Evolutionary conservation across 1,139 yeast genomes (phyloP), one percentile per base, ranked within the genome.

Genomic region (Pichia norvegensis): DNA sequence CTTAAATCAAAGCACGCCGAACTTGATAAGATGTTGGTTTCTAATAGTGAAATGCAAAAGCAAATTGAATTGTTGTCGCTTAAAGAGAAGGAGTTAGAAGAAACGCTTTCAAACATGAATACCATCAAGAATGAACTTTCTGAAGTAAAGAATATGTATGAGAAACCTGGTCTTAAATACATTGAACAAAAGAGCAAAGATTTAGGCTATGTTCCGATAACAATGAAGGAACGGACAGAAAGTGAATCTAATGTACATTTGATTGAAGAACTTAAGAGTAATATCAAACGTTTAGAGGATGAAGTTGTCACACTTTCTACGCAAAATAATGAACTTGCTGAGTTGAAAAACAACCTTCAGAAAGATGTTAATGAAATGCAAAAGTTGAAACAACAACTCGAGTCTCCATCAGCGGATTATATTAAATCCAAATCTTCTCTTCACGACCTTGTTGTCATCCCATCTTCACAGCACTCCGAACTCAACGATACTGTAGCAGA

Each of bases 91-190:
- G 39, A 46, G 10, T 38, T 50, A 16, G 36, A 38, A 19, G n/a
- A 39, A 2, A 7, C 40, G 14, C 25, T 38, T 10, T 11, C 39
- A 10, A n/a, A 39, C 11, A 21, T 47, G 23, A 43, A 42, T 14
- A 14, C 20, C 2, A 36, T 31, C 16, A 40, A 49, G n/a, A 21
- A n/a, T 7, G 52, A 55, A 38, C 19, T 55, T 17, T 38, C 33
- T 4, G 13, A 41, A 2, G 9, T 49, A 11, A 46, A 45, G 27
- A 35, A 40, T 1, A 20, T 40, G 6, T 27, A 48, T 13, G 49
- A 55, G 2, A 29, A 43, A 4, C 74, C 75, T 5, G 42, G 58
- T 8, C 21, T 62, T 8, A 62, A 63, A 0, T 63, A 60, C 42
- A 40, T 71, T n/a, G 48, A 53, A 3, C 57, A 52, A 8, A 63